Conservation (phyloP, 1,284 basidiomycete genomes). For the Sporisorium exsertum region DNA sequence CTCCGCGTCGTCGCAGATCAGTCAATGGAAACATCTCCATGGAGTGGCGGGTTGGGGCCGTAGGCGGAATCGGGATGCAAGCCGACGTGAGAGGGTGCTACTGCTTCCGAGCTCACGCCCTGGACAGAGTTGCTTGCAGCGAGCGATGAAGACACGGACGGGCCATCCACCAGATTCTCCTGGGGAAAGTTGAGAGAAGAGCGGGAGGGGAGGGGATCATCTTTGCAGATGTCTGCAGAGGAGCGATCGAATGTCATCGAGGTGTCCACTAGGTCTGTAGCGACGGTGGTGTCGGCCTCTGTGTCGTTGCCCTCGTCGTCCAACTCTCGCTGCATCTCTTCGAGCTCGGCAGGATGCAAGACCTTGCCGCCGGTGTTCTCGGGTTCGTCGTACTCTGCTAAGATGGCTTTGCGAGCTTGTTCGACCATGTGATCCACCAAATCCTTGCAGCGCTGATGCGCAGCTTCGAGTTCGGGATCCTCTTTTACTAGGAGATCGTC, state of each 20-base stretch:
- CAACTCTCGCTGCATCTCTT: constrained; percentile 40
- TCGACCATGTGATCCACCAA: constrained; percentile 56
- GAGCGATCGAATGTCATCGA: constrained; percentile 26
- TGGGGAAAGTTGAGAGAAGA: constrained; percentile 13
- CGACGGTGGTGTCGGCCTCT: constrained; percentile 14
- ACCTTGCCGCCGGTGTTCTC: constrained; percentile 49
- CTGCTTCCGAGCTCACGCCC: not conserved
- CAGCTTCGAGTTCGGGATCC: constrained; percentile 56
- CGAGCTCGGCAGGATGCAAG: constrained; percentile 59
- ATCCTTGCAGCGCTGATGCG: constrained; percentile 52
- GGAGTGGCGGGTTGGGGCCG: not conserved
- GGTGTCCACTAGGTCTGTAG: constrained; percentile 14
- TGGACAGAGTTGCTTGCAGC: not conserved
- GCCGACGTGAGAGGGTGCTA: not conserved
- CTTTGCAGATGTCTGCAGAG: constrained; percentile 12
- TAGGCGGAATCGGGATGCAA: constrained; percentile 15
- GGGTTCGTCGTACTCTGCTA: constrained; percentile 29
- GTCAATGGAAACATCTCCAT: constrained; percentile 42
- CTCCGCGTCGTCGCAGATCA: constrained; percentile 2
- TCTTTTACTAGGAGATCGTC: constrained; percentile 33
- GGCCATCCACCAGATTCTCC: not conserved
- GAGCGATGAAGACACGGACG: not conserved
- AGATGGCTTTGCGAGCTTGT: constrained; percentile 50
- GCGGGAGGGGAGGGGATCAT: constrained; percentile 1
- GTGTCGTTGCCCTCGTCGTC: constrained; percentile 23